A percentile compares a stretch with the other conserved stretches of the same genome.
phyloP scores from a whole-genome alignment of 2,329 filamentous ascomycete species.

The Fusarium illudens region DNA sequence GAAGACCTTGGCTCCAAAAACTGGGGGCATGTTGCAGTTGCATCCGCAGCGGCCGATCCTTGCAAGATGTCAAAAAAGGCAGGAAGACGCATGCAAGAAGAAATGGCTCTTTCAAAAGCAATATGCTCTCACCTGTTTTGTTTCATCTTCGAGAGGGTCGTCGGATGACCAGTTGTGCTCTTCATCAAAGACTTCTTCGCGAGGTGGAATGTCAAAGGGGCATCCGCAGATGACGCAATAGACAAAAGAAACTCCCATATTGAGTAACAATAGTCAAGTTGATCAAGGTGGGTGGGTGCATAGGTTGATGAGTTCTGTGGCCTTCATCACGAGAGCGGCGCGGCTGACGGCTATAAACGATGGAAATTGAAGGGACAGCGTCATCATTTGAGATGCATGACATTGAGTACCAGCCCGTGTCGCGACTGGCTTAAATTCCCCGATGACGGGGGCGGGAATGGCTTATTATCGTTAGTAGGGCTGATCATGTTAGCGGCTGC shows the following conservation, averaged over 20 bases:
- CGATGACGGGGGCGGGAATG: neutral
- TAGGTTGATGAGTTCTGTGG: neutral
- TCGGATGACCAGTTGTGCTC: neutral
- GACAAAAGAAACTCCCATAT: neutral
- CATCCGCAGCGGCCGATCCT: slow-evolving; percentile 4
- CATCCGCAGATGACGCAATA: slow-evolving; percentile 14
- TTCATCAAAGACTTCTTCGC: neutral
- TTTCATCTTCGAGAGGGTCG: slow-evolving; percentile 1
- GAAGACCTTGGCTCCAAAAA: neutral
- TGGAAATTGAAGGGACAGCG: neutral
- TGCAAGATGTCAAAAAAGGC: neutral
- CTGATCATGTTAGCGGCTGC: neutral
- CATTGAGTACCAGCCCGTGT: neutral
- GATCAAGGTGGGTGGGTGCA: neutral
- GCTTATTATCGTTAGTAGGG: neutral
- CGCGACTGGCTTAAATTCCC: neutral
- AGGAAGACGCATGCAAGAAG: neutral
- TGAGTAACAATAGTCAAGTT: neutral
- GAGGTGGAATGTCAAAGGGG: slow-evolving; percentile 8
- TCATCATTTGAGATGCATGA: neutral
- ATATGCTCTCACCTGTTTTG: slow-evolving; percentile 2
- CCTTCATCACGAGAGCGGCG: neutral
- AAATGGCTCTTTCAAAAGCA: neutral
- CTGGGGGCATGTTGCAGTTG: neutral
- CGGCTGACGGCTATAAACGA: neutral